These are phyloP conservation scores for Malus sieversii DNA, from an alignment of 306 rosid species.

Conservation along the genomic window DNA sequence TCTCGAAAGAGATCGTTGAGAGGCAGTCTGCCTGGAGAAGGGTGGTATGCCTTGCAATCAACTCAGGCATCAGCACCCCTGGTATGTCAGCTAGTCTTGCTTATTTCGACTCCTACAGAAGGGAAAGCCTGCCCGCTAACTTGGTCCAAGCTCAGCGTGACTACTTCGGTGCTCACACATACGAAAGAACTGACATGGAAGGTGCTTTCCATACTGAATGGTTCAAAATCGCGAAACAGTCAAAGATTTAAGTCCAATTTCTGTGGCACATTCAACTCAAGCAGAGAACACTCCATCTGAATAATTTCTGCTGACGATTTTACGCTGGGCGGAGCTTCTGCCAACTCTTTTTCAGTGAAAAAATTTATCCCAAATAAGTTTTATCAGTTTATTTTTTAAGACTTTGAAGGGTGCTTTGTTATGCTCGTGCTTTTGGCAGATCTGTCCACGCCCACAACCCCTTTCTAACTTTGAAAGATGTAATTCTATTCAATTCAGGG, in stretches of 20 bases:
- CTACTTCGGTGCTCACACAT: constrained; percentile 92
- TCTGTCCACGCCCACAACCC: not conserved
- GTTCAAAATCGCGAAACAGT: constrained; percentile 81
- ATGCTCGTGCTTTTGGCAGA: constrained; percentile 16
- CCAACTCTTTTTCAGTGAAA: constrained; percentile 22
- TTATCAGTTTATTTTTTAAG: constrained; percentile 12
- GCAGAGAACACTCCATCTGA: constrained; percentile 26
- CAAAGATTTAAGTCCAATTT: constrained; percentile 31
- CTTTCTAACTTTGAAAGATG: constrained; percentile 13
- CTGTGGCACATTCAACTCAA: not conserved
- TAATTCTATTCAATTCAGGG: constrained; percentile 14
- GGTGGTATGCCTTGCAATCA: constrained; percentile 81
- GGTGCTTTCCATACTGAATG: constrained; percentile 93
- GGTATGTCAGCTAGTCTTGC: constrained; percentile 97
- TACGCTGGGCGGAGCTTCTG: constrained; percentile 38
- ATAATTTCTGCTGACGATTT: constrained; percentile 44
- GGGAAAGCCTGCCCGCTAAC: constrained; percentile 78
- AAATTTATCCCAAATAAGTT: not conserved
- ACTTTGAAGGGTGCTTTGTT: constrained; percentile 10
- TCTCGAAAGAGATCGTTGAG: constrained; percentile 78
- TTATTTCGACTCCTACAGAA: constrained; percentile 70
- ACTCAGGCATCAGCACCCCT: constrained; percentile 78
- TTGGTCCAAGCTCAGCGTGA: constrained; percentile 94
- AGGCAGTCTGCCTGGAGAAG: constrained; percentile 85
- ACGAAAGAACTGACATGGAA: constrained; percentile 60